A percentile compares a stretch with the other conserved stretches of the same genome.
These are phyloP conservation scores for Alectoria sarmentosa DNA, from an alignment of 495 filamentous ascomycete genomes.

Conservation along the genomic window DNA sequence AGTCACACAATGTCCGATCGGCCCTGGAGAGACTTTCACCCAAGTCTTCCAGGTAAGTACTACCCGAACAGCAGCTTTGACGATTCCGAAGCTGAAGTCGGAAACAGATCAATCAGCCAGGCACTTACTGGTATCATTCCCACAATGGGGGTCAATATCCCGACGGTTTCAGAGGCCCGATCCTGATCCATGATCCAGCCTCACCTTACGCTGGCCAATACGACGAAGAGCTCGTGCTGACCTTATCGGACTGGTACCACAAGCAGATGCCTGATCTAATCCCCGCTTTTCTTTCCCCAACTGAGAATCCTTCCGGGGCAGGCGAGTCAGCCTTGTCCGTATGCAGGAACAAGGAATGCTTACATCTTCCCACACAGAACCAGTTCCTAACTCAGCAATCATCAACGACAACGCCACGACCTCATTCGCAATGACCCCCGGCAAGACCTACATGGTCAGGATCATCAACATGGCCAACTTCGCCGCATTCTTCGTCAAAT, in stretches of 20 bases:
- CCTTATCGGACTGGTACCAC: slow-evolving; percentile 41
- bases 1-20: slow-evolving; percentile 63
- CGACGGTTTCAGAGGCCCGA: slow-evolving; percentile 62
- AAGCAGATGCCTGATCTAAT: slow-evolving; percentile 43
- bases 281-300: neutral
- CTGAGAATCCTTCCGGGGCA: neutral
- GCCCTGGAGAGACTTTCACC: slow-evolving; percentile 44
- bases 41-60: slow-evolving; percentile 37
- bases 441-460: slow-evolving; percentile 76
- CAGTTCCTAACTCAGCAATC: slow-evolving; percentile 6
- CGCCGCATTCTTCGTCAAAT: slow-evolving; percentile 60
- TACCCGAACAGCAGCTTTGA: neutral
- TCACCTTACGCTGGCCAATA: slow-evolving; percentile 52
- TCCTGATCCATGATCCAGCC: slow-evolving; percentile 63
- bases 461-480: slow-evolving; percentile 71
- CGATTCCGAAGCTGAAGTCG: neutral
- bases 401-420: slow-evolving; percentile 28
- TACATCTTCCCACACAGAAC: neutral
- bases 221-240: slow-evolving; percentile 55
- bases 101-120: slow-evolving; percentile 34
- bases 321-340: neutral
- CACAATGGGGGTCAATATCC: slow-evolving; percentile 66
- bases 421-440: slow-evolving; percentile 53
- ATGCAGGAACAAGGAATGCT: neutral
- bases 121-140: slow-evolving; percentile 68